Base-by-base conservation (phyloP, 78 protist genomes). In the Speleostelium caveatum region DNA sequence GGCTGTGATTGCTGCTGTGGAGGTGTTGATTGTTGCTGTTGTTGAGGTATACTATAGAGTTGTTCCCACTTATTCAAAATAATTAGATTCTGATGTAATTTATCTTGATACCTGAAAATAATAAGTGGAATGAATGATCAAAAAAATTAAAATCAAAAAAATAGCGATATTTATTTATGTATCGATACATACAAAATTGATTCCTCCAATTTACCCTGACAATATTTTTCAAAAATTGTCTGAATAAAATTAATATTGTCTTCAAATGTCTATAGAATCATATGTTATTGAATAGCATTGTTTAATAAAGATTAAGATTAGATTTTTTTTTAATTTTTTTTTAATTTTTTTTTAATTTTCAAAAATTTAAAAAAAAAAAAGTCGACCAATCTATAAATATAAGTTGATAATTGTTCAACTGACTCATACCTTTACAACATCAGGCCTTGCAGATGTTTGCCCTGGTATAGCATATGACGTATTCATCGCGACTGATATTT, bases 201-300 rank as follows among this genome's bases (percentile, higher is more conserved):
- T 3, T 69, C 76, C 22, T 26, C 10, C 45, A 69, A 14, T 69
- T 45, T 69, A 28, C 76, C 76, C 30, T 45, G 35, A 30, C 45
- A 45, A 45, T 69, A 60, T 30, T 69, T 69, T 45, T 69, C 76
- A 30, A 26, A 69, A 26, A 69, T 69, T 2, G 76, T 45, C 45
- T 69, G 56, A 28, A 69, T 38, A 7, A 69, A 30, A 24, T 4
- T 10, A 45, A 30, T 39, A 49, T 69, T 69, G 14, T 69, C 62
- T 30, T 69, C 60, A 7, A 69, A 38, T 69, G 28, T 69, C 76
- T 69, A 19, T 14, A 58, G 53, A 45, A 10, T 14, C 10, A 19
- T 58, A 17, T 58, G 17, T 14, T 7, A 19, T 58, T 58, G 16
- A 49, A 49, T 16, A 49, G 55, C 8, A 8, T 49, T 49, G 12